Conservation (phyloP, 2,329 filamentous ascomycete species). For the Nectriaceae sp. region DNA sequence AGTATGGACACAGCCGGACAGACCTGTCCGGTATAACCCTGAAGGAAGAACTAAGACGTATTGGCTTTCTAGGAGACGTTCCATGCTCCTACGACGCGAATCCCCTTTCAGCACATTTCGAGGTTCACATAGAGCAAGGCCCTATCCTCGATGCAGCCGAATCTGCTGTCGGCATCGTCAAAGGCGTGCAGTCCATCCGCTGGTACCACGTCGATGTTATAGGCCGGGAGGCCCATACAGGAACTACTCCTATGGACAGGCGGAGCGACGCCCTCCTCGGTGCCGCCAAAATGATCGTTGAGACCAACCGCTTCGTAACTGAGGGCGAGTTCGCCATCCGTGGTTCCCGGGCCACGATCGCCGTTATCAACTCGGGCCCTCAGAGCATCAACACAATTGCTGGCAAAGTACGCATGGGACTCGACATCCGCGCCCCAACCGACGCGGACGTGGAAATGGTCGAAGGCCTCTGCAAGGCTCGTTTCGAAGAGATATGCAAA, state of each 20-base stretch:
- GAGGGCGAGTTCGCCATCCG: background rate
- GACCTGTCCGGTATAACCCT: conserved; percentile 14
- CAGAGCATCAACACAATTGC: conserved; percentile 70
- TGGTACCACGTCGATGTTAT: conserved; percentile 21
- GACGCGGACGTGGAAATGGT: conserved; percentile 55
- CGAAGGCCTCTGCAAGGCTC: conserved; percentile 40
- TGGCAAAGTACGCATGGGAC: conserved; percentile 61
- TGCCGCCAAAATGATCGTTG: conserved; percentile 29
- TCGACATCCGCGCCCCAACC: conserved; percentile 61
- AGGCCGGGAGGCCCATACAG: conserved; percentile 21
- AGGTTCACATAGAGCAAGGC: conserved; percentile 77
- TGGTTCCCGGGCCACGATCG: conserved; percentile 25
- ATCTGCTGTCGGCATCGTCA: conserved; percentile 1
- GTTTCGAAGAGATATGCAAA: conserved; percentile 53
- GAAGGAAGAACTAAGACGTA: conserved; percentile 60
- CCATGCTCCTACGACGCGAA: conserved; percentile 8
- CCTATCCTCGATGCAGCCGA: conserved; percentile 12
- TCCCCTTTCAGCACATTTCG: conserved; percentile 74
- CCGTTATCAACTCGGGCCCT: conserved; percentile 38
- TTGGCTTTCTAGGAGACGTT: conserved; percentile 65
- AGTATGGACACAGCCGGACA: conserved; percentile 43
- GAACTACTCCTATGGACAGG: conserved; percentile 24
- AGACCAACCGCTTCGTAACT: conserved; percentile 21
- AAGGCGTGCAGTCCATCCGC: conserved; percentile 19
- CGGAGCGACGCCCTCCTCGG: conserved; percentile 30